Conservation (phyloP, 163 green algal species). For the Picocystis sp. region DNA sequence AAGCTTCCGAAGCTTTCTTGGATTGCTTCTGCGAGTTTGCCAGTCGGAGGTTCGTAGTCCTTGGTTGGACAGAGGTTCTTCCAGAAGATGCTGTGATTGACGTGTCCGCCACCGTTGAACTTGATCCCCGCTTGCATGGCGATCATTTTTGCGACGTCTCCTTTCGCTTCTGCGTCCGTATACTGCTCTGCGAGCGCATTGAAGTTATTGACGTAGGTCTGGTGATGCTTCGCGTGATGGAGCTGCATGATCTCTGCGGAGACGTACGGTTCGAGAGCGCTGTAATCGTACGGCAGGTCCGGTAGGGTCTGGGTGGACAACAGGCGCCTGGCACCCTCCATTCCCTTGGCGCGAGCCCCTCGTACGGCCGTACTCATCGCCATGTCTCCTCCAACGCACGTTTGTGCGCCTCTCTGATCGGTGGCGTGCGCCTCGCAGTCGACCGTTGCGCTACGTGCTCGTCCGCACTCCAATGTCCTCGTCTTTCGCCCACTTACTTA, state of each 20-base stretch:
- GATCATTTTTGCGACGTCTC: slow-evolving; percentile 63
- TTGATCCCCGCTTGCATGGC: slow-evolving; percentile 71
- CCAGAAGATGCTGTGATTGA: slow-evolving; percentile 98
- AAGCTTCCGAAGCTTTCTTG: slow-evolving; percentile 74
- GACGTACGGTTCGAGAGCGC: slow-evolving; percentile 75
- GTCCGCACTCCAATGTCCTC: too few species aligned
- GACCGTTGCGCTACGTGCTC: too few species aligned
- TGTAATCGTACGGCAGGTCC: slow-evolving; percentile 83
- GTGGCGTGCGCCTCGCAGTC: too few species aligned
- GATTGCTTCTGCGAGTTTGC: slow-evolving; percentile 54
- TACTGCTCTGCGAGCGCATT: slow-evolving; percentile 74
- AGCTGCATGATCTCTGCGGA: slow-evolving; percentile 90
- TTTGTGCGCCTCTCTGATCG: too few species aligned
- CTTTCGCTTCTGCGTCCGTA: slow-evolving; percentile 50
- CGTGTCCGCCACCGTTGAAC: slow-evolving; percentile 93
- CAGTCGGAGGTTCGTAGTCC: slow-evolving; percentile 50
- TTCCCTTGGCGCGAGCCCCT: too few species aligned
- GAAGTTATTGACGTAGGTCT: slow-evolving; percentile 72
- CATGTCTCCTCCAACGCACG: too few species aligned
- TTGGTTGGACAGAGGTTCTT: slow-evolving; percentile 69
- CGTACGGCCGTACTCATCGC: too few species aligned
- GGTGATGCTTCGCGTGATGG: slow-evolving; percentile 91
- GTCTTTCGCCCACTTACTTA: too few species aligned
- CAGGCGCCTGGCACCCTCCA: too few species aligned
- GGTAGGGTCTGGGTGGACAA: slow-evolving; percentile 36